Evolutionary conservation across 2,329 filamentous ascomycete species (phyloP).

Genomic region (Chaetoscypha palmicola): DNA sequence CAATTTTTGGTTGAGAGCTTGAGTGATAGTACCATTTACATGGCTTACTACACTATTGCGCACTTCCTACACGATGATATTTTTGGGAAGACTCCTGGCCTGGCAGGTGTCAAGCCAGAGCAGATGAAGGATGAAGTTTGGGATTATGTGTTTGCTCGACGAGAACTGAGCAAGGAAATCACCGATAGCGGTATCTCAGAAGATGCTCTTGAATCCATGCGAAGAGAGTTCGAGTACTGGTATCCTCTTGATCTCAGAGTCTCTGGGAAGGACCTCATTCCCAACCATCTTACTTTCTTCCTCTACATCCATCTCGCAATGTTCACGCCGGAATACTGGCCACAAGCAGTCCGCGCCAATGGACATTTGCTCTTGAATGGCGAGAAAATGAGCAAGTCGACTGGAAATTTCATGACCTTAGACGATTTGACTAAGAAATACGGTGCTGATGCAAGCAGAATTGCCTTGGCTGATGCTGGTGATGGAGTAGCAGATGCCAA

Average conservation of each 20-base stretch:
- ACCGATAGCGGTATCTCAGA: slow-evolving; percentile 63
- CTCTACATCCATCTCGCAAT: slow-evolving; percentile 89
- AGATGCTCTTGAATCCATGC: slow-evolving; percentile 69
- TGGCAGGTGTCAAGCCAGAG: slow-evolving; percentile 62
- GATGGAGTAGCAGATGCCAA: slow-evolving; percentile 95
- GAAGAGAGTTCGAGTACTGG: slow-evolving; percentile 92
- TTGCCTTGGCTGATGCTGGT: slow-evolving; percentile 89
- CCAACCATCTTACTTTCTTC: slow-evolving; percentile 93
- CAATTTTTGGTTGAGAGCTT: slow-evolving; percentile 88
- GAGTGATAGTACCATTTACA: slow-evolving; percentile 89
- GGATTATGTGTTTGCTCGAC: slow-evolving; percentile 87
- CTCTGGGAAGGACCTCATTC: slow-evolving; percentile 87
- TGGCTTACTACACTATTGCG: slow-evolving; percentile 67
- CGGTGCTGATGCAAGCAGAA: slow-evolving; percentile 84
- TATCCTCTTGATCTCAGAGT: slow-evolving; percentile 86
- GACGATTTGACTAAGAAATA: slow-evolving; percentile 83
- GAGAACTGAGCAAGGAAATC: slow-evolving; percentile 60
- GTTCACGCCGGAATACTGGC: slow-evolving; percentile 86
- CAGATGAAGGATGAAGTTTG: slow-evolving; percentile 94
- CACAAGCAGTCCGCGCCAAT: slow-evolving; percentile 76
- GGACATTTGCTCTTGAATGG: slow-evolving; percentile 92
- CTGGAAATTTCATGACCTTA: slow-evolving; percentile 93
- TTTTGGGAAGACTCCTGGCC: slow-evolving; percentile 68
- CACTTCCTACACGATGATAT: slow-evolving; percentile 73
- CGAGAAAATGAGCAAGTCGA: slow-evolving; percentile 98